Conservation (phyloP, 2,329 filamentous ascomycete species). For the Nigrospora oryzae region DNA sequence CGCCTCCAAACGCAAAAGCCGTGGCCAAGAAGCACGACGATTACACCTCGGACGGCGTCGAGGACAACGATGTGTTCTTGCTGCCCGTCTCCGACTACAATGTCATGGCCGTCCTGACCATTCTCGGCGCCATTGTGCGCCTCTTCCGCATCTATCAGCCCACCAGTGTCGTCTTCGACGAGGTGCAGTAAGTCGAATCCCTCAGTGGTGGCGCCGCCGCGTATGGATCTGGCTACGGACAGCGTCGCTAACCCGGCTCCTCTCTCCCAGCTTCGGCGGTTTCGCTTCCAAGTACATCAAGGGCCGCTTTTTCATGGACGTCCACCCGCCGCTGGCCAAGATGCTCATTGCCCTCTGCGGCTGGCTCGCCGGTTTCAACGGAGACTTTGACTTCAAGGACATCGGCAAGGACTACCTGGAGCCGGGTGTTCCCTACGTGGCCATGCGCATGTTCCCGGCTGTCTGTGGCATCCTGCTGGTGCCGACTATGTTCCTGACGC, state of each 20-base stretch:
- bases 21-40: slow-evolving; percentile 31
- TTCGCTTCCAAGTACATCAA: slow-evolving; percentile 99
- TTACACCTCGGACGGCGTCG: slow-evolving; percentile 71
- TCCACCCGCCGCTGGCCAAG: slow-evolving; percentile 96
- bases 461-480: slow-evolving; percentile 82
- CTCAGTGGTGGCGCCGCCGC: background rate
- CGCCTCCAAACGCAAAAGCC: slow-evolving; percentile 10
- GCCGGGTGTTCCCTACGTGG: slow-evolving; percentile 89
- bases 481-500: slow-evolving; percentile 86
- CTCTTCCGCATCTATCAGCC: slow-evolving; percentile 96
- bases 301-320: slow-evolving; percentile 99
- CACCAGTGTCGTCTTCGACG: slow-evolving; percentile 94
- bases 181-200: slow-evolving; percentile 78
- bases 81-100: slow-evolving; percentile 80
- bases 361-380: slow-evolving; percentile 90
- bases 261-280: slow-evolving; percentile 70
- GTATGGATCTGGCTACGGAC: background rate
- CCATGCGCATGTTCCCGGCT: slow-evolving; percentile 91
- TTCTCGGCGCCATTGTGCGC: slow-evolving; percentile 71
- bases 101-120: slow-evolving; percentile 61
- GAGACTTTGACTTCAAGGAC: slow-evolving; percentile 97
- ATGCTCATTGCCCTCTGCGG: slow-evolving; percentile 91
- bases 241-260: slow-evolving; percentile 6
- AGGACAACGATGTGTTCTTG: slow-evolving; percentile 86
- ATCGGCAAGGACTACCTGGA: slow-evolving; percentile 98